Percentiles rank a stretch among this genome's conserved stretches.
Evolutionary conservation across 2,329 filamentous ascomycete genomes (phyloP).

Genomic region (Rhinocladiella mackenziei): DNA sequence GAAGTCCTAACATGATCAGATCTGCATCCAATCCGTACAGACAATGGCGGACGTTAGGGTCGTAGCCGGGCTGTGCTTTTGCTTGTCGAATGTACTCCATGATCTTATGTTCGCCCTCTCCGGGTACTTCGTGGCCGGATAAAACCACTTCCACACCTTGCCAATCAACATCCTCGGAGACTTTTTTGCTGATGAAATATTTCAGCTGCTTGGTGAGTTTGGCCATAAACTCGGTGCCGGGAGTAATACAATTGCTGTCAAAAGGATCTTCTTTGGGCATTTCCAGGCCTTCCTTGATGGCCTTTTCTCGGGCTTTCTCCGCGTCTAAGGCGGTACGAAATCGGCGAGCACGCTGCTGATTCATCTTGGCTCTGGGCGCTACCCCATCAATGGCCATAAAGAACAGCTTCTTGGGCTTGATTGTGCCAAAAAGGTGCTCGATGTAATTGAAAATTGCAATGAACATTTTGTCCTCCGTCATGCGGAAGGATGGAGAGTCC

Average conservation of each 20-base stretch:
- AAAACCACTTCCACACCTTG: constrained; percentile 94
- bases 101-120: constrained; percentile 98
- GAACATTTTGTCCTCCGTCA: constrained; percentile 99
- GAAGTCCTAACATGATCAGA: constrained; percentile 94
- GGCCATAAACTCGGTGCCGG: constrained; percentile 95
- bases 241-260: constrained; percentile 98
- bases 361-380: constrained; percentile 98
- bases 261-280: constrained; percentile 94
- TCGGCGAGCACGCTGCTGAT: constrained; percentile 91
- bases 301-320: constrained; percentile 87
- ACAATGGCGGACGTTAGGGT: constrained; percentile 91
- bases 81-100: constrained; percentile 99
- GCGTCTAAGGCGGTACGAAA: constrained; percentile 92
- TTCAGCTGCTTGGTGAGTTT: constrained; percentile 90
- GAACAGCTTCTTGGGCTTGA: constrained; percentile 96
- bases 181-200: constrained; percentile 98
- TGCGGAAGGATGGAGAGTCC: constrained; percentile 83
- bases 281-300: constrained; percentile 79
- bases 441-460: constrained; percentile 99
- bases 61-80: constrained; percentile 89
- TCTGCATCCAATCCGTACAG: constrained; percentile 96
- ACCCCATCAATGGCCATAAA: constrained; percentile 99
- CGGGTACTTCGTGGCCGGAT: constrained; percentile 95
- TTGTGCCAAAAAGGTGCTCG: constrained; percentile 96
- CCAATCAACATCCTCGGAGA: constrained; percentile 95